phyloP scores from a whole-genome alignment of 1,139 yeast genomes.

The Yarrowia galli region DNA sequence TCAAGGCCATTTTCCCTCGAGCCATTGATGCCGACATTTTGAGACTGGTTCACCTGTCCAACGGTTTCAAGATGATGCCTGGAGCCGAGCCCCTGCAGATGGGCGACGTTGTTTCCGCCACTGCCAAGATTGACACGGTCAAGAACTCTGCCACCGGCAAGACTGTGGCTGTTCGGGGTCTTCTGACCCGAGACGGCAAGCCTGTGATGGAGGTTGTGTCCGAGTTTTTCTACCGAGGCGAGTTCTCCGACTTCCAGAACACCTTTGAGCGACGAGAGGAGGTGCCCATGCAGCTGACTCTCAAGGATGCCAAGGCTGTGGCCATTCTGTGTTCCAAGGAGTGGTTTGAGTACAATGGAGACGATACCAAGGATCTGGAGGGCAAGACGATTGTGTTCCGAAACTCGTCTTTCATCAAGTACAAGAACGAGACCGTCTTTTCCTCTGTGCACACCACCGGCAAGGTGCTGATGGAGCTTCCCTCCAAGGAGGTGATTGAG shows the following conservation, averaged over 20 bases:
- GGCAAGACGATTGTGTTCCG: conserved; percentile 87
- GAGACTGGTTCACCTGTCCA: conserved; percentile 91
- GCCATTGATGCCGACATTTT: conserved; percentile 95
- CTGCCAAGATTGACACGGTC: conserved; percentile 87
- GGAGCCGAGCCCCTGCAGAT: conserved; percentile 89
- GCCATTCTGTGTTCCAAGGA: conserved; percentile 95
- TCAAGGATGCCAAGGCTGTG: conserved; percentile 82
- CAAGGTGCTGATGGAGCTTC: conserved; percentile 83
- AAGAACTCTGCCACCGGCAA: conserved; percentile 92
- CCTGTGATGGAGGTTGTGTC: conserved; percentile 95
- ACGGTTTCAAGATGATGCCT: conserved; percentile 92
- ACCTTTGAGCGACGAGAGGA: conserved; percentile 90
- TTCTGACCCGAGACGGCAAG: conserved; percentile 73
- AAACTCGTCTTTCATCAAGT: conserved; percentile 82
- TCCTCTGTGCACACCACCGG: conserved; percentile 86
- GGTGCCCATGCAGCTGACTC: conserved; percentile 80
- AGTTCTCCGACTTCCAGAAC: conserved; percentile 83
- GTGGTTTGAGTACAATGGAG: conserved; percentile 83
- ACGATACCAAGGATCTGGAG: conserved; percentile 64
- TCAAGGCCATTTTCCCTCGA: conserved; percentile 95
- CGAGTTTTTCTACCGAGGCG: conserved; percentile 95
- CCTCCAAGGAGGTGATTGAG: conserved; percentile 89
- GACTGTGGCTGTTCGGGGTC: conserved; percentile 94
- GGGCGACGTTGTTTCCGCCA: conserved; percentile 84
- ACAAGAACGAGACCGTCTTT: conserved; percentile 76